Conservation (phyloP, 208 protist genomes). For the Herpetomonas samuelpessoai region DNA sequence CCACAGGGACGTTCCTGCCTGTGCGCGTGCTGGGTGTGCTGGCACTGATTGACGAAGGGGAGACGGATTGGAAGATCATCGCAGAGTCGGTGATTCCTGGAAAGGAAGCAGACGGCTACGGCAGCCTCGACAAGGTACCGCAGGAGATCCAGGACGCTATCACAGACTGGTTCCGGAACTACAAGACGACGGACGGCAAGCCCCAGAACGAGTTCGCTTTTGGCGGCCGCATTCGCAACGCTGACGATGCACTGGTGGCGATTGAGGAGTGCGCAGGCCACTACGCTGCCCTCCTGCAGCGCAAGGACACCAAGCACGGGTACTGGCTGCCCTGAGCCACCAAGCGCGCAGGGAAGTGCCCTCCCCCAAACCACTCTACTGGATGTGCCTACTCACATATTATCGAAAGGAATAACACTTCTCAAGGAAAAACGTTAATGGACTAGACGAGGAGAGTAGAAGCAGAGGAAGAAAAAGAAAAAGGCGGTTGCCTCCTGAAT, state of each 20-base stretch:
- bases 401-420: too few species aligned
- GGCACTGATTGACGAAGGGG: constrained; percentile 89
- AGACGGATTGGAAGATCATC: constrained; percentile 94
- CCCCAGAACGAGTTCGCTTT: constrained; percentile 86
- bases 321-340: constrained; percentile 86
- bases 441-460: not conserved
- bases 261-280: constrained; percentile 53
- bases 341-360: too few species aligned
- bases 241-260: constrained; percentile 57
- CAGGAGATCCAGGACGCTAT: constrained; percentile 41
- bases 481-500: too few species aligned
- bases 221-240: constrained; percentile 46
- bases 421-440: too few species aligned
- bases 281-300: constrained; percentile 49
- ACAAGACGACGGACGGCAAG: constrained; percentile 93
- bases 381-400: too few species aligned
- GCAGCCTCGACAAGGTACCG: constrained; percentile 49
- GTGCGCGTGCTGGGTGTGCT: constrained; percentile 87
- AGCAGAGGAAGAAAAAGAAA: not conserved
- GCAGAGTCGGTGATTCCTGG: constrained; percentile 29
- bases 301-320: constrained; percentile 28
- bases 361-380: too few species aligned
- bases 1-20: constrained; percentile 39
- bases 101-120: constrained; percentile 24
- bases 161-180: constrained; percentile 88